Percentiles rank a stretch among this genome's conserved stretches.
These are phyloP conservation scores for Nematocida sp. DNA, from an alignment of 371 early-diverging fungal genomes.

Conservation along the genomic window DNA sequence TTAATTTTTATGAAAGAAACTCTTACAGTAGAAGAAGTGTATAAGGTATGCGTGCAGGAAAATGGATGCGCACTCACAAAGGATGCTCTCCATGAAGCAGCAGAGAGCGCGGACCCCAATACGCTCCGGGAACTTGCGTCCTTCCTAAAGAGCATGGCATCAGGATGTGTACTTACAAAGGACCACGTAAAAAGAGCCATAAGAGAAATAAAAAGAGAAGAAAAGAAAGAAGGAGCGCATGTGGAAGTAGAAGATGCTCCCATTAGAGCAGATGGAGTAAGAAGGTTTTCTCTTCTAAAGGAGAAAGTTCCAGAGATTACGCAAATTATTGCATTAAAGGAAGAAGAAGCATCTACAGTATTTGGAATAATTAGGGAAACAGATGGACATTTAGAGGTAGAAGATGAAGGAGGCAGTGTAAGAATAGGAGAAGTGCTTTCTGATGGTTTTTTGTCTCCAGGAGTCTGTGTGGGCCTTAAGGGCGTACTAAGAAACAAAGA, in stretches of 20 bases:
- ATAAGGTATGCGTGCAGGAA: conserved; percentile 17
- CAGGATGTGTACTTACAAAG: neutral
- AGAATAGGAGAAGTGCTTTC: neutral
- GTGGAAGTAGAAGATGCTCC: neutral
- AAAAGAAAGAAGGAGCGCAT: neutral
- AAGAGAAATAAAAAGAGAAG: too few species aligned
- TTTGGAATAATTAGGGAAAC: conserved; percentile 25
- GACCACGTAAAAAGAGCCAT: neutral
- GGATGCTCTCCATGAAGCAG: neutral
- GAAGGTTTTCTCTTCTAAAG: too few species aligned
- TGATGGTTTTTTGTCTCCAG: conserved; percentile 27
- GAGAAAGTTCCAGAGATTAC: too few species aligned
- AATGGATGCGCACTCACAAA: neutral
- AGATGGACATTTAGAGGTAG: conserved; percentile 2
- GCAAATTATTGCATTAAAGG: conserved; percentile 29
- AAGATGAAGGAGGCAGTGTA: conserved; percentile 29
- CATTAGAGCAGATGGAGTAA: neutral
- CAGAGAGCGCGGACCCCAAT: neutral
- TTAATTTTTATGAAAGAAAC: neutral
- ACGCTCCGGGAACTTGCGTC: neutral
- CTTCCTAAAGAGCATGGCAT: neutral
- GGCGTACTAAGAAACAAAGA: conserved; percentile 6
- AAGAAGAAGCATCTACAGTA: neutral
- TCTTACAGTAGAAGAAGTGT: conserved; percentile 8
- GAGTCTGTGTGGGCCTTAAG: conserved; percentile 35